A percentile compares a stretch with the other conserved stretches of the same genome.
Conservation (phyloP, 345 rosid genomes). For the Melaleuca alternifolia region DNA sequence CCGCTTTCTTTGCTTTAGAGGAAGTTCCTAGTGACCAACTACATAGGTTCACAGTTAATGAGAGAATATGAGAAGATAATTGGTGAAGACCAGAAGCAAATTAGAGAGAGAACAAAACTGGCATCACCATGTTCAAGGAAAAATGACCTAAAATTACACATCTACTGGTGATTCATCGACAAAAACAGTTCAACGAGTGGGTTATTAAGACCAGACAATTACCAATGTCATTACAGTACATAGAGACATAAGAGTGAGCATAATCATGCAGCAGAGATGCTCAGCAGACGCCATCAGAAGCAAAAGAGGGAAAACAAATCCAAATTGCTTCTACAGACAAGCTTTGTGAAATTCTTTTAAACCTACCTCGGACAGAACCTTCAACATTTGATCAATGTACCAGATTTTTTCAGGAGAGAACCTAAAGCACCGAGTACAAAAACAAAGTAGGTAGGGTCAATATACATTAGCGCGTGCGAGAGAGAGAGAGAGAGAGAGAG, state of each 20-base stretch:
- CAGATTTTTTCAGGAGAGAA: constrained; percentile 93
- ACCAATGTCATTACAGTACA: neutral
- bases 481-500: neutral
- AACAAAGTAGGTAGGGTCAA: neutral
- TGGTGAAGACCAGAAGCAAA: neutral
- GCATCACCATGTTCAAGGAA: neutral
- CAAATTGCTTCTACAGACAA: neutral
- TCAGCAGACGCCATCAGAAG: neutral
- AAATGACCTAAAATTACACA: neutral
- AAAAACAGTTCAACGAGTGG: neutral
- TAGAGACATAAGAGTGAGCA: neutral
- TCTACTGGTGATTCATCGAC: neutral
- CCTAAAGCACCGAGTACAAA: constrained; percentile 33
- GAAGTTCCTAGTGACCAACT: neutral
- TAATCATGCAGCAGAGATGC: neutral
- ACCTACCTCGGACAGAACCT: constrained; percentile 93
- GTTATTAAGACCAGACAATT: neutral
- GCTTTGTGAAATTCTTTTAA: neutral
- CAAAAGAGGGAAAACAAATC: neutral
- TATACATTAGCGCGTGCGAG: neutral
- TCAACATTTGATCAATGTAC: constrained; percentile 99
- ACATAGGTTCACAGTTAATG: neutral
- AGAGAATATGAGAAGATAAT: neutral
- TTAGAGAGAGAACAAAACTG: neutral
- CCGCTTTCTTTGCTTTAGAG: neutral